These are phyloP conservation scores for Cyberlindnera euphorbiiphila DNA, from an alignment of 805 yeast species.

Conservation along the genomic window DNA sequence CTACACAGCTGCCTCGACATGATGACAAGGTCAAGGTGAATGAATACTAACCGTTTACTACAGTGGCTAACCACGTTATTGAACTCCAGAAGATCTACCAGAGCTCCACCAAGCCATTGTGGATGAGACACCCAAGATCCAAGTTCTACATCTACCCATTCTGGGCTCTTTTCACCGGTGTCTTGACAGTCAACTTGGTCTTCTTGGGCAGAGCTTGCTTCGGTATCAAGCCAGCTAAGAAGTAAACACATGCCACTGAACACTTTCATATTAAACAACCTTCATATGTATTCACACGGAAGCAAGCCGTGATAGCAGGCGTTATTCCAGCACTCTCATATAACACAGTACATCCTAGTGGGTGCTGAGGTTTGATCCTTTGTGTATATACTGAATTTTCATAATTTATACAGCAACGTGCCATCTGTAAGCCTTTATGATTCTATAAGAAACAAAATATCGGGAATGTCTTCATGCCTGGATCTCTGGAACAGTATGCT, in stretches of 20 bases:
- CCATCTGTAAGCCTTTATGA: neutral
- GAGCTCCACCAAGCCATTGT: constrained; percentile 52
- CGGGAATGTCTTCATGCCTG: constrained; percentile 1
- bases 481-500: constrained; percentile 12
- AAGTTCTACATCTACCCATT: constrained; percentile 31
- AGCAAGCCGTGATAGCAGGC: too few species aligned
- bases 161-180: constrained; percentile 30
- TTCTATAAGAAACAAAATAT: neutral
- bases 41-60: constrained; percentile 16
- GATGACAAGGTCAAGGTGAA: too few species aligned
- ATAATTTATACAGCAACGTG: neutral
- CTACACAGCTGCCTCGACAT: too few species aligned
- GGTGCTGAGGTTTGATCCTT: too few species aligned
- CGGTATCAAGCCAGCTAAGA: constrained; percentile 53
- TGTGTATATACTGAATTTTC: too few species aligned
- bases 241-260: constrained; percentile 4
- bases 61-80: constrained; percentile 44
- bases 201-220: constrained; percentile 61
- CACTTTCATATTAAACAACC: too few species aligned
- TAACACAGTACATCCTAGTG: neutral
- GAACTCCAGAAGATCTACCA: constrained; percentile 59
- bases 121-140: constrained; percentile 44
- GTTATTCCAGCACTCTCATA: constrained; percentile 3
- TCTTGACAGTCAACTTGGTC: constrained; percentile 25
- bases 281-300: too few species aligned